phyloP scores from a whole-genome alignment of 2,329 filamentous ascomycete genomes.

The Sporothrix variecibatus region DNA sequence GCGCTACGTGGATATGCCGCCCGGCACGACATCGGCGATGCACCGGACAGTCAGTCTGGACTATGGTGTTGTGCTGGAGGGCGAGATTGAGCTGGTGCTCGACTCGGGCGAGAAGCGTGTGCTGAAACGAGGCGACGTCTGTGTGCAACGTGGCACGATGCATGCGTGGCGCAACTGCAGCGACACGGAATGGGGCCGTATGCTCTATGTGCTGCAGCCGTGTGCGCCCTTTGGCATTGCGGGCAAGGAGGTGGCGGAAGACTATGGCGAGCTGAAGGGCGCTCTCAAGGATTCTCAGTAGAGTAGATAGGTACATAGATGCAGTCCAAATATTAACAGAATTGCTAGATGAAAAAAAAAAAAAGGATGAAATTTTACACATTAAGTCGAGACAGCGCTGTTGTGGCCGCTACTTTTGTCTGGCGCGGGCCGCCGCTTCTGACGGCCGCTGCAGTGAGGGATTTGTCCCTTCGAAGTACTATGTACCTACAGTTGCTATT shows the following conservation, averaged over 20 bases:
- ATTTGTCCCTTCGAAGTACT: conserved; percentile 16
- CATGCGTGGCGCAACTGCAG: neutral
- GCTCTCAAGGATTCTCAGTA: neutral
- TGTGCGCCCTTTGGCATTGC: neutral
- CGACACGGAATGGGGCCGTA: neutral
- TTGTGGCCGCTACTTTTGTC: conserved; percentile 18
- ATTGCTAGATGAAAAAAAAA: too few relatives aligned
- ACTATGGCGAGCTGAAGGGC: neutral
- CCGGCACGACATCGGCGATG: neutral
- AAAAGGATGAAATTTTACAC: neutral
- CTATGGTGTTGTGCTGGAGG: neutral
- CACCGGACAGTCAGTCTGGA: neutral
- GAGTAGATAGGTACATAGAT: neutral
- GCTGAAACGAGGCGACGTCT: neutral
- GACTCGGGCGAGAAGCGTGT: neutral
- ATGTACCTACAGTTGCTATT: conserved; percentile 16
- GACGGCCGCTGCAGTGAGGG: conserved; percentile 2
- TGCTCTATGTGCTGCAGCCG: conserved; percentile 7
- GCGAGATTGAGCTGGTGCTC: neutral
- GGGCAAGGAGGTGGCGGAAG: neutral
- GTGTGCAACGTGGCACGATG: neutral
- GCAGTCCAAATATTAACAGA: too few relatives aligned
- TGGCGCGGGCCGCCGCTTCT: conserved; percentile 7
- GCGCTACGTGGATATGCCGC: neutral
- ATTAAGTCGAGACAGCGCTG: conserved; percentile 16